Evolutionary conservation across 2,329 filamentous ascomycete genomes (phyloP).

Genomic region (Aspergillus awamori): DNA sequence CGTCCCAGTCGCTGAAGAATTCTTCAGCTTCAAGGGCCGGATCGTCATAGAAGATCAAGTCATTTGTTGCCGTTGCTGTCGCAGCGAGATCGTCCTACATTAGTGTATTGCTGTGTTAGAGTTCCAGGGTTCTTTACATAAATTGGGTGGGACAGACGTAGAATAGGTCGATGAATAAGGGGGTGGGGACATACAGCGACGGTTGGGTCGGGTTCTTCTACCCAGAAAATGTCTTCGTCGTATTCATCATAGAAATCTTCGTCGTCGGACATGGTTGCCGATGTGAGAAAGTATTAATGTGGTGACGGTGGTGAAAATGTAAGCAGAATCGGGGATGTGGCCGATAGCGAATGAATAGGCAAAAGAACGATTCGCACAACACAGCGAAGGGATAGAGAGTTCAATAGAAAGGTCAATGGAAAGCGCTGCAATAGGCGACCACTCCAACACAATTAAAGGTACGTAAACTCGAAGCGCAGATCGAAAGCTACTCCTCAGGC

Average conservation of each 20-base stretch:
- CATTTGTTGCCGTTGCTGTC: constrained; percentile 42
- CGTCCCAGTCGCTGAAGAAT: constrained; percentile 50
- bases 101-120: constrained; percentile 10
- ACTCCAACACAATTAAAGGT: background rate
- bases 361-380: background rate
- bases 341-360: constrained; percentile 1
- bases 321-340: background rate
- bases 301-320: background rate
- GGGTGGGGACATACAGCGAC: constrained; percentile 34
- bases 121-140: background rate
- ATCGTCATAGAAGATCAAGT: constrained; percentile 45
- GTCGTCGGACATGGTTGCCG: constrained; percentile 42
- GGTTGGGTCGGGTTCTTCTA: constrained; percentile 40
- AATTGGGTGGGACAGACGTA: background rate
- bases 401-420: background rate
- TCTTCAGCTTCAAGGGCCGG: constrained; percentile 43
- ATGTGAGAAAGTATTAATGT: background rate
- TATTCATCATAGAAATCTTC: constrained; percentile 42
- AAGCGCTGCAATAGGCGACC: background rate
- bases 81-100: constrained; percentile 48
- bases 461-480: background rate
- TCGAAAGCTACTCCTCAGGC: background rate
- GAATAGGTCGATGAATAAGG: background rate
- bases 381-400: background rate
- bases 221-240: constrained; percentile 39